Evolutionary conservation across 768 basidiomycete genomes (phyloP), one percentile per base, ranked within the genome.

Genomic region (Lactifluus subvellereus): DNA sequence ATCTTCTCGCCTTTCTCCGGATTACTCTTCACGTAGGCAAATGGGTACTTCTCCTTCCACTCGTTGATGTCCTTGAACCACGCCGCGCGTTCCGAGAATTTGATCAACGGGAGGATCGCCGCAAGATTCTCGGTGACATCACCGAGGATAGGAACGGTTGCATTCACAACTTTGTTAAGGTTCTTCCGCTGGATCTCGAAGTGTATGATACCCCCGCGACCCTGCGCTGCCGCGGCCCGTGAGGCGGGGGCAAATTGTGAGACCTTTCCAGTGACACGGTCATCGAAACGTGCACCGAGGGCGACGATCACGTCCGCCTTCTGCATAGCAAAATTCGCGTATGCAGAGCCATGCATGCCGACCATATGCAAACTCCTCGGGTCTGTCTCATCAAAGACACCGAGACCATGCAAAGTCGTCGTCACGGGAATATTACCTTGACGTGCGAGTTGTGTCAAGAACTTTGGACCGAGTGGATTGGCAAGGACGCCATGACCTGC

Each of bases 121-220:
- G 82, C 84, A 69, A 99, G 75, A 72, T 91, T 94, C 57, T 87
- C 78, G 37, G 89, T 82, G 61, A 98, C 96, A 72, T 99, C 97
- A 35, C 97, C 97, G 33, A 97, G 81, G 71, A 99, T 81, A 52
- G 97, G 93, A 62, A 98, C 89, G 51, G 89, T 86, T 30, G 97
- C 95, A 55, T 99, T 86, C 57, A 98, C 85, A 64, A 98, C 94
- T 76, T 99, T 99, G 84, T 98, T 99, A 75, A 99, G 82, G 76
- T 99, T 99, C 82, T 99, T 98, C 50, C 96, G 93, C 78, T 86
- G 85, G 68, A 98, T 94, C 78, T 99, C 97, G 71, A 99, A 98
- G 78, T 98, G 97, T 71, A 99, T 97, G 78, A 99, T 95, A 38
- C 97, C 97, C 11, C 97, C 97, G 1, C 85, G 84, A 47, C 95